These are phyloP conservation scores for Curvularia sp. DNA, from an alignment of 2,329 filamentous ascomycete genomes.

Conservation along the genomic window DNA sequence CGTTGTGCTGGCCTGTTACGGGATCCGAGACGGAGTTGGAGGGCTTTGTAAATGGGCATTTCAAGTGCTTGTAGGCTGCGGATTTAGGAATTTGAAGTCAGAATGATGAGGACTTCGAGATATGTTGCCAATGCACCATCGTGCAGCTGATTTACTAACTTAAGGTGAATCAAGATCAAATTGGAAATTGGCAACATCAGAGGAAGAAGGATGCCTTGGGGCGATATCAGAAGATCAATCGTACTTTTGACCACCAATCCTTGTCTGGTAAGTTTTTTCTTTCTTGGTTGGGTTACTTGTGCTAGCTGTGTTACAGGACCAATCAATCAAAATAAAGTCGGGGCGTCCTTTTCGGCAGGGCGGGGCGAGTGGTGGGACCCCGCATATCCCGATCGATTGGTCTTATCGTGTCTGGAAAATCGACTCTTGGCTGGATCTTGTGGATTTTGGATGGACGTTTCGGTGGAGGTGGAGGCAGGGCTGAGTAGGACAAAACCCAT, in stretches of 20 bases:
- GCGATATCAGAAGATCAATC: neutral
- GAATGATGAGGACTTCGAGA: neutral
- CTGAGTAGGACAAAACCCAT: neutral
- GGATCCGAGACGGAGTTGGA: neutral
- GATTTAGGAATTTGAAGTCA: neutral
- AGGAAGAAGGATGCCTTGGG: neutral
- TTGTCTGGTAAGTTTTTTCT: constrained; percentile 1
- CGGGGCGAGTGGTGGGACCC: constrained; percentile 25
- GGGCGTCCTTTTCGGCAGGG: constrained; percentile 27
- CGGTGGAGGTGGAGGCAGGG: neutral
- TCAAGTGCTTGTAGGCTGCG: no score
- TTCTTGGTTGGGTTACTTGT: neutral
- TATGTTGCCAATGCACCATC: neutral
- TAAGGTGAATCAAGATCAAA: neutral
- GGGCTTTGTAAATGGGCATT: neutral
- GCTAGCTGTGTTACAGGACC: constrained; percentile 5
- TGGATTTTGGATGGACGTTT: neutral
- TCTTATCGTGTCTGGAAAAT: neutral
- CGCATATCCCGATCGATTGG: constrained; percentile 6
- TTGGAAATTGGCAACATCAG: neutral
- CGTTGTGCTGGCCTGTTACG: neutral
- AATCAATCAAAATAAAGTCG: constrained; percentile 10
- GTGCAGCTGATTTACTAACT: neutral
- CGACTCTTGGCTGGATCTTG: neutral
- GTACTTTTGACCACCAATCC: neutral